Evolutionary conservation across 2,329 filamentous ascomycete genomes (phyloP), one percentile per base, ranked within the genome.

Genomic region (Alternaria solani): DNA sequence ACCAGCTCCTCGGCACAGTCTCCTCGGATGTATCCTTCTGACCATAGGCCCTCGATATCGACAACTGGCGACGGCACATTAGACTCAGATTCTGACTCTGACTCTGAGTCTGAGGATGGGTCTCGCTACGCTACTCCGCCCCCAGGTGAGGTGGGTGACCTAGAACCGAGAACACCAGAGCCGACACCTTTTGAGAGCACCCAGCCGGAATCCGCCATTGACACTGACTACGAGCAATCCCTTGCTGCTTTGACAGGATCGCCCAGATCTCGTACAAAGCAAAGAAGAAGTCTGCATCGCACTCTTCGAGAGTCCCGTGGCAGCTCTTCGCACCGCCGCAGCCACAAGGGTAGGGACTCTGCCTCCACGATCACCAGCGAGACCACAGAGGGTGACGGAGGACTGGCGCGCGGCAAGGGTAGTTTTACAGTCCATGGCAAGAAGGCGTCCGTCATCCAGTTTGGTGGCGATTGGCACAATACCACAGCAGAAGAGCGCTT

Each of bases 391-490:
- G 91, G 74, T 38, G 91, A 92, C 67, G 88, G 91, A 11, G 88
- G 91, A 11, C 84, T 99, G 12, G 84, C 91, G 7, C 88, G 95
- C 48, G 90, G 91, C 12, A 88, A 91, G 12, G 93, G 93, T 5
- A 96, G 92, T 70, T 99, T 99, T 77, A 96, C 95, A 4, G 89
- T 99, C 4, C 95, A 99, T 73, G 94, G 95, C 62, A 99, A 98
- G 82, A 98, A 99, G 79, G 95, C 95, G 3, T 97, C 93, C 1
- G 92, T 99, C 57, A 92, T 99, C 68, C 96, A 92, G n/a, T 96
- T 99, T 75, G 93, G 94, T 8, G 89, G 89, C n/a, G 94, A 97
- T 69, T 89, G 97, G 82, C 90, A 94, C 71, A 90, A 86, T 53
- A 74, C 73, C 16, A 71, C 77, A 9, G 75, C 78, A 23, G 78